Evolutionary conservation across 345 rosid species (phyloP).

Genomic region (Aquilaria malaccensis): DNA sequence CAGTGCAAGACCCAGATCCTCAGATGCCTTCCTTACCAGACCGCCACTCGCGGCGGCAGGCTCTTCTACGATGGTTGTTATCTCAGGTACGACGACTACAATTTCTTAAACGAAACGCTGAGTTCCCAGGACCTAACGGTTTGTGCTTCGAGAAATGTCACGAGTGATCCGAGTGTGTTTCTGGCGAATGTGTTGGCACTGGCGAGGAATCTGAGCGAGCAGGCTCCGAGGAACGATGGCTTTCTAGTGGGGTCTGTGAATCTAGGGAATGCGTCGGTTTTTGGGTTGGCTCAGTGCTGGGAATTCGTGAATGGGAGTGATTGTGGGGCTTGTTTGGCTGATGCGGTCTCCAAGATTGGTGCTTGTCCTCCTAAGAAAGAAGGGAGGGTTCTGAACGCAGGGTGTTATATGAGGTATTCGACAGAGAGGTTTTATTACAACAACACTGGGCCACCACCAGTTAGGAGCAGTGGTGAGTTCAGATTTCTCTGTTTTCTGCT

Average conservation of each 20-base stretch:
- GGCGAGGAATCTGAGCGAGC: slow-evolving; percentile 48
- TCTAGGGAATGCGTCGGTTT: slow-evolving; percentile 51
- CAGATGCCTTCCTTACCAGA: slow-evolving; percentile 63
- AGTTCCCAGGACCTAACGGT: slow-evolving; percentile 19
- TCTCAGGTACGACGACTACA: slow-evolving; percentile 69
- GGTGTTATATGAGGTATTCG: slow-evolving; percentile 81
- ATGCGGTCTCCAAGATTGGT: slow-evolving; percentile 30
- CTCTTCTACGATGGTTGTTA: slow-evolving; percentile 69
- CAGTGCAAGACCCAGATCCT: slow-evolving; percentile 67
- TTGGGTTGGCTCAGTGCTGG: slow-evolving; percentile 94
- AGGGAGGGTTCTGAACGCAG: slow-evolving; percentile 65
- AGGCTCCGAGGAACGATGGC: slow-evolving; percentile 44
- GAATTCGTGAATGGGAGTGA: slow-evolving; percentile 38
- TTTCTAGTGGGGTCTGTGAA: slow-evolving; percentile 54
- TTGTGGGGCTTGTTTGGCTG: slow-evolving; percentile 45
- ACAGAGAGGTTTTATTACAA: slow-evolving; percentile 50
- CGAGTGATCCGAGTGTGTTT: slow-evolving; percentile 43
- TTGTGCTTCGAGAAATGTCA: slow-evolving; percentile 38
- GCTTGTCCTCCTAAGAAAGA: slow-evolving; percentile 53
- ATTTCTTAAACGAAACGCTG: slow-evolving; percentile 55
- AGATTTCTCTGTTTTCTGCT: neutral
- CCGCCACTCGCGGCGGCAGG: slow-evolving; percentile 65
- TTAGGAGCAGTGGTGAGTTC: slow-evolving; percentile 32
- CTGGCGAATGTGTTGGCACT: slow-evolving; percentile 34
- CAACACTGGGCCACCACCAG: slow-evolving; percentile 33